Conservation (phyloP, 2,329 filamentous ascomycete genomes). For the Ophiostoma perfectum region DNA sequence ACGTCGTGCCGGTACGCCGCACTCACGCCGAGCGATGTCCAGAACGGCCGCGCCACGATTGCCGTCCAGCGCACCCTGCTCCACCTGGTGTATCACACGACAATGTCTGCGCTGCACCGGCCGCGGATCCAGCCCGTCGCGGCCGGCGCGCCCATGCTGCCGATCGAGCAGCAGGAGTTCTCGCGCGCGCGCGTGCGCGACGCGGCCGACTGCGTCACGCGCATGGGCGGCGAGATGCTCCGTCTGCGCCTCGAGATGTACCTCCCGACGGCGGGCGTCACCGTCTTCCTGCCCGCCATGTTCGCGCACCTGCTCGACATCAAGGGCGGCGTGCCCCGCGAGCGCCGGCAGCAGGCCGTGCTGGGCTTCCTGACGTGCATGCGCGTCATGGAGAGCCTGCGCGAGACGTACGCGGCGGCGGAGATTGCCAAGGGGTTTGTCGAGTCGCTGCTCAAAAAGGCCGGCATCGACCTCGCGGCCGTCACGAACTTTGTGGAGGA, state of each 20-base stretch:
- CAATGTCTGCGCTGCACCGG: constrained; percentile 81
- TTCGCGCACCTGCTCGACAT: constrained; percentile 92
- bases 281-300: constrained; percentile 83
- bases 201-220: constrained; percentile 78
- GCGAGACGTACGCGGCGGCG: constrained; percentile 88
- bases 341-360: constrained; percentile 65
- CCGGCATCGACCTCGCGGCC: constrained; percentile 63
- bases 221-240: constrained; percentile 73
- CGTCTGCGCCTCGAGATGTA: constrained; percentile 67
- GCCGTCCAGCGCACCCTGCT: constrained; percentile 75
- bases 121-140: constrained; percentile 81
- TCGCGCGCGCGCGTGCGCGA: constrained; percentile 78
- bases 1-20: constrained; percentile 63
- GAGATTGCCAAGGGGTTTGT: constrained; percentile 93
- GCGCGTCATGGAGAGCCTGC: constrained; percentile 79
- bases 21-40: constrained; percentile 49
- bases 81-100: constrained; percentile 91
- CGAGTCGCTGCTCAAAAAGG: constrained; percentile 85
- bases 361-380: constrained; percentile 87
- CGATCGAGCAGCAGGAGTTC: constrained; percentile 65
- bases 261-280: constrained; percentile 84
- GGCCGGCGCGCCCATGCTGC: constrained; percentile 47
- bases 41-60: constrained; percentile 55
- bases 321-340: constrained; percentile 75
- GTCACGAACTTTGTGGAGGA: constrained; percentile 36